Percentiles rank a stretch among this genome's conserved stretches.
Conservation (phyloP, 306 rosid genomes). For the Prosopis cineraria region DNA sequence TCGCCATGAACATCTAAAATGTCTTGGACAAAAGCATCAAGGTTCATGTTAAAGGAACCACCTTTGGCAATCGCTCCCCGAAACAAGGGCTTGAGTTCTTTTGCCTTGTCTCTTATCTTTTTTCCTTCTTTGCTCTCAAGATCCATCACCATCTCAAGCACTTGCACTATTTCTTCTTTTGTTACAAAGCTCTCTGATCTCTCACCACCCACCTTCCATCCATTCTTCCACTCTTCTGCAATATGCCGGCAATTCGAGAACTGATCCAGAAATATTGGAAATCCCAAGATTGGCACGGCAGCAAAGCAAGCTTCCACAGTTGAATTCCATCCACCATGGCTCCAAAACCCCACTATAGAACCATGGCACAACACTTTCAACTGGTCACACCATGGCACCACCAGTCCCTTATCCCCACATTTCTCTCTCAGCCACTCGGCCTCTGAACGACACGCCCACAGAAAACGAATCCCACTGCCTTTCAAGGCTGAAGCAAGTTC, state of each 20-base stretch:
- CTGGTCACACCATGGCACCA: slow-evolving; percentile 65
- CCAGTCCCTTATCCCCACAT: slow-evolving; percentile 47
- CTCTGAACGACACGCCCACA: slow-evolving; percentile 63
- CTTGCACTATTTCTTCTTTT: slow-evolving; percentile 37
- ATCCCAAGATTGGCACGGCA: slow-evolving; percentile 50
- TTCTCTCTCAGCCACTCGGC: slow-evolving; percentile 38
- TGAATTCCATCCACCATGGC: slow-evolving; percentile 71
- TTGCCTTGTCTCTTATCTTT: slow-evolving; percentile 43
- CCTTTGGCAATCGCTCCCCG: not conserved
- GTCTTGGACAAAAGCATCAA: not conserved
- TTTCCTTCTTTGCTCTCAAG: slow-evolving; percentile 38
- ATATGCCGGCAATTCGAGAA: slow-evolving; percentile 47
- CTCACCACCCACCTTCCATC: slow-evolving; percentile 21
- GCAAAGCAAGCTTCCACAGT: slow-evolving; percentile 48
- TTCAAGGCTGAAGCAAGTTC: slow-evolving; percentile 49
- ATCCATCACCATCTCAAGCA: slow-evolving; percentile 40
- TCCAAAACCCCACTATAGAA: slow-evolving; percentile 59
- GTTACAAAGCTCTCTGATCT: not conserved
- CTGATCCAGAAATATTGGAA: slow-evolving; percentile 61
- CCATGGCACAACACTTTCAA: slow-evolving; percentile 52
- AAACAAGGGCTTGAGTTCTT: slow-evolving; percentile 37
- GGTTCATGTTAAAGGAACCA: not conserved
- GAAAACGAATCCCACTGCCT: slow-evolving; percentile 30
- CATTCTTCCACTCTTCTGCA: slow-evolving; percentile 57
- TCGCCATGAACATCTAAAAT: not conserved